Evolutionary conservation across 768 basidiomycete species (phyloP), one percentile per base, ranked within the genome.

Genomic region (Boletus sp.): DNA sequence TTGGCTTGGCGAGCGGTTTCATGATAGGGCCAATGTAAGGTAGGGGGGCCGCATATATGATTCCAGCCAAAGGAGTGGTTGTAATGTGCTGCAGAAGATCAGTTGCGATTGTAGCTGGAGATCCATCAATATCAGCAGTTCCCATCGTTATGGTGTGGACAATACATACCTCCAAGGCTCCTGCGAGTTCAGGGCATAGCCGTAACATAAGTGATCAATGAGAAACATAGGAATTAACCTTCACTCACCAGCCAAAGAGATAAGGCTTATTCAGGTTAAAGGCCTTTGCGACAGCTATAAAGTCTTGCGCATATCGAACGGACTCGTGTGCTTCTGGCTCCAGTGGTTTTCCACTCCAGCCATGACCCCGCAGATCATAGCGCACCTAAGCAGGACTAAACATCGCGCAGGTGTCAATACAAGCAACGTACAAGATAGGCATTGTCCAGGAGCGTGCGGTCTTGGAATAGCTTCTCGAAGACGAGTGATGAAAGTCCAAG

Each of bases 1-100:
- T 6, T 11, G 51, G 51, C 24, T 57, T 57, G 11, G 30, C 56
- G 5, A 57, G 40, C 5, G 18, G 18, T 28, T 42, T 32, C 51
- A 48, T 54, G 33, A 57, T 57, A 18, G 56, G 47, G n/a, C 56
- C 56, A 24, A 48, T 57, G 52, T 57, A 54, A 15, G 56, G 56
- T 11, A 57, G 40, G 12, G 56, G 46, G 7, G 56, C 45, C 4
- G 52, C 56, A 30, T 54, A 57, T 11, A 57, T 57, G 17, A 57
- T 30, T 6, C 56, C 56, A 14, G 39, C 18, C 39, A 57, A n/a
- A 18, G 52, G 52, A 15, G 17, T 1, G 17, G 46, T 46, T 7
- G 46, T 24, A 3, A 41, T 7, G 18, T 57, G 32, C 11, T 57
- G 46, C 30, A 57, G 36, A 11, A 57, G n/a, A 29, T 57, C 56